Base-by-base conservation (phyloP, 176 grass and related monocot species). In the Microstegium vimineum region DNA sequence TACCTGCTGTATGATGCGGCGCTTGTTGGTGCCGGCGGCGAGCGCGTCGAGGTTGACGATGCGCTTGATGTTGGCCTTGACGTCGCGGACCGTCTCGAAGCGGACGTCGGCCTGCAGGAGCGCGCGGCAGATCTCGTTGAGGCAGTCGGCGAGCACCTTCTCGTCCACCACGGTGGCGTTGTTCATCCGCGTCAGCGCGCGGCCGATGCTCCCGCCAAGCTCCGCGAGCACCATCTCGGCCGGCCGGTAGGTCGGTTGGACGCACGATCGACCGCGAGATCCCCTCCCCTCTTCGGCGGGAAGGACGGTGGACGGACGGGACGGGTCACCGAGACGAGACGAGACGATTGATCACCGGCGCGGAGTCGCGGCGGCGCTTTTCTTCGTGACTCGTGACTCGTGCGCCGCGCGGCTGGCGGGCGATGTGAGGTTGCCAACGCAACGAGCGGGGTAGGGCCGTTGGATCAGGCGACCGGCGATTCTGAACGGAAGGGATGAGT, bases 51-150 rank as follows among this genome's bases (percentile, higher is more conserved):
- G 81, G 75, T 87, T 87, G 82, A 93, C 90, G 76, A 80, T 85
- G 23, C 84, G 46, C 90, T 88, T 98, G 80, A 98, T 91, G 83
- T 91, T 98, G 81, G 89, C 15, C 84, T 90, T 93, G 90, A 98
- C 90, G 66, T 89, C 96, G 30, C 93, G 91, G 71, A 98, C 96
- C 82, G 93, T 87, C 80, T 94, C 83, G 73, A 95, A 98, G 69
- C 90, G 96, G 20, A 95, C 95, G 52, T 93, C 92, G 56, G 92
- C 23, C 81, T 95, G 90, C 22, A 95, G 87, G 54, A 98, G 84
- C 54, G 92, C 95, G 20, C 95, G 92, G 36, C 89, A 95, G 85
- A 98, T 93, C 87, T 95, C 95, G 82, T 95, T 95, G 62, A 98
- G 84, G 90, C 95, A 95, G 3, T 98, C 95, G 76, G 68, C 91